Evolutionary conservation across 192 early-diverging fungal species (phyloP).

Genomic region (Glomus cerebriforme): DNA sequence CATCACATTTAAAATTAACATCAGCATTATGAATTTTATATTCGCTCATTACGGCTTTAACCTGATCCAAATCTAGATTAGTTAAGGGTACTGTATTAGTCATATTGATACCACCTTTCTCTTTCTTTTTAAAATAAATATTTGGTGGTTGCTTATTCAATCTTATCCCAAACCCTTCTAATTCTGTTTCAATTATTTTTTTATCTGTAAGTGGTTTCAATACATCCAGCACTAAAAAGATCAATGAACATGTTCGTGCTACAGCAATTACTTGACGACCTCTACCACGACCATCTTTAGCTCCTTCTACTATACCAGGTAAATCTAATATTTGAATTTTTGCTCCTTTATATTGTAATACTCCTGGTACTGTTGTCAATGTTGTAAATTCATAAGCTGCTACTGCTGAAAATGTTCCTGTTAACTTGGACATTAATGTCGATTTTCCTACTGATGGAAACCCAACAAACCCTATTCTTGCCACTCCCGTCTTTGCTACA

Average conservation of each 20-base stretch:
- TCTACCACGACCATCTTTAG: constrained; percentile 92
- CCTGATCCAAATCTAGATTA: constrained; percentile 82
- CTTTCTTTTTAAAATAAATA: constrained; percentile 96
- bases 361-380: constrained; percentile 97
- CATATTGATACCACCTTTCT: constrained; percentile 95
- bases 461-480: constrained; percentile 81
- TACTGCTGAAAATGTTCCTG: constrained; percentile 95
- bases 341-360: constrained; percentile 94
- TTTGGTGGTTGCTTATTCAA: constrained; percentile 96
- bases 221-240: constrained; percentile 96
- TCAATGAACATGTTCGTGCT: constrained; percentile 95
- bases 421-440: constrained; percentile 96
- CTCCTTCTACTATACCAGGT: constrained; percentile 99
- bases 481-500: constrained; percentile 98
- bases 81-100: constrained; percentile 90
- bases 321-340: constrained; percentile 99
- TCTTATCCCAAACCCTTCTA: constrained; percentile 97
- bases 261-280: constrained; percentile 93
- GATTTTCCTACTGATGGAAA: constrained; percentile 99
- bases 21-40: constrained; percentile 98
- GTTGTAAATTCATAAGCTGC: constrained; percentile 99
- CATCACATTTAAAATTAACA: constrained; percentile 90
- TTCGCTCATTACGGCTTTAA: constrained; percentile 92
- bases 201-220: constrained; percentile 95
- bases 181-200: constrained; percentile 90